Conservation (phyloP, 2,329 filamentous ascomycete species). For the Hyphodiscus sp. region DNA sequence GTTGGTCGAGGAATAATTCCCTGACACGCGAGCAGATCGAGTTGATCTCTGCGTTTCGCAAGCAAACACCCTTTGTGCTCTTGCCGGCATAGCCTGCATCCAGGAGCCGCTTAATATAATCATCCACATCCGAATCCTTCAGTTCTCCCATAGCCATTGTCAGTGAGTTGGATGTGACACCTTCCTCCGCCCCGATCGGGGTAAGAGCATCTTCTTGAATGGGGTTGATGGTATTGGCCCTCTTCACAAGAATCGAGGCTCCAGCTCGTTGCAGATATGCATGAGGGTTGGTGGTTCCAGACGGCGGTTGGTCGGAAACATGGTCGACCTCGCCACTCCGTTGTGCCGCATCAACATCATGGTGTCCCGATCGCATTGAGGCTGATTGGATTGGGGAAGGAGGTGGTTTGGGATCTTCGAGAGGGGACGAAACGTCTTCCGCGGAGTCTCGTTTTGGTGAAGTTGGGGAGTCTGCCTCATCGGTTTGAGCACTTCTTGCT, state of each 20-base stretch:
- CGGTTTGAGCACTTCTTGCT: constrained; percentile 36
- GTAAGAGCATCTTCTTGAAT: constrained; percentile 42
- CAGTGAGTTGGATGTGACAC: constrained; percentile 37
- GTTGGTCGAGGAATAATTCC: constrained; percentile 86
- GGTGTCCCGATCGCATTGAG: constrained; percentile 64
- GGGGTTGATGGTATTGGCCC: constrained; percentile 61
- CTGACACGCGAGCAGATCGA: constrained; percentile 86
- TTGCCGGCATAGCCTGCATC: constrained; percentile 96
- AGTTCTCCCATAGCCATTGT: constrained; percentile 81
- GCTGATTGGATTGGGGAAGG: constrained; percentile 83
- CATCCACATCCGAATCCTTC: constrained; percentile 89
- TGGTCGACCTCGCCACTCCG: constrained; percentile 86
- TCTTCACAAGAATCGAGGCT: constrained; percentile 80
- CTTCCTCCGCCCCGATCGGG: constrained; percentile 38
- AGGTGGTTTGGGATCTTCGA: constrained; percentile 53
- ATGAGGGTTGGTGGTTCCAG: constrained; percentile 53
- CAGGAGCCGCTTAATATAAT: constrained; percentile 90
- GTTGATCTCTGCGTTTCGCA: constrained; percentile 96
- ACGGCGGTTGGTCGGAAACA: constrained; percentile 84
- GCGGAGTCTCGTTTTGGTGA: constrained; percentile 19
- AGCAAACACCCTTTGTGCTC: constrained; percentile 92
- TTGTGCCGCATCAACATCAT: constrained; percentile 75
- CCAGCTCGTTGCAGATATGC: constrained; percentile 63
- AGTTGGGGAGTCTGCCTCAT: constrained; percentile 31
- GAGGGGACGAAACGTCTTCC: constrained; percentile 40